Evolutionary conservation across 2,329 filamentous ascomycete species (phyloP).

Genomic region (Calonectria montana): DNA sequence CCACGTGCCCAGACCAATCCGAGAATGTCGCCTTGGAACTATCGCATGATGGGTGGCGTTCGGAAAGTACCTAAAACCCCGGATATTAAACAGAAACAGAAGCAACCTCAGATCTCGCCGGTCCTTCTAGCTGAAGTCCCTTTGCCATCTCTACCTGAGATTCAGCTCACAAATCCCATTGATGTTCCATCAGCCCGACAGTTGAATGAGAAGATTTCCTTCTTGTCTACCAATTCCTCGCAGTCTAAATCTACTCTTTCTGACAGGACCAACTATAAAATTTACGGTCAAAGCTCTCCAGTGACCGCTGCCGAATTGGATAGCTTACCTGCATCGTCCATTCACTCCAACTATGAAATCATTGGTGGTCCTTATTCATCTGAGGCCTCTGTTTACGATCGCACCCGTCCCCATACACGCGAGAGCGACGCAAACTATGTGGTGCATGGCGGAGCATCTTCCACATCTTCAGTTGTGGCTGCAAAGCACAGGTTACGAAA

Average conservation of each 20-base stretch:
- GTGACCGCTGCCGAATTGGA: constrained; percentile 49
- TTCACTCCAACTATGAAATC: constrained; percentile 63
- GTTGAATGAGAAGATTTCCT: constrained; percentile 37
- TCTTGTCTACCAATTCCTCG: constrained; percentile 44
- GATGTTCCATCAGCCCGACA: constrained; percentile 32
- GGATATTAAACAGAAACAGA: constrained; percentile 53
- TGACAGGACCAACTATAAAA: constrained; percentile 66
- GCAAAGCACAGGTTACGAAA: constrained; percentile 47
- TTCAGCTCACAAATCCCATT: constrained; percentile 31
- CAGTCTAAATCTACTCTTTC: constrained; percentile 57
- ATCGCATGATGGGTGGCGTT: constrained; percentile 65
- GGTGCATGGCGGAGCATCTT: constrained; percentile 58
- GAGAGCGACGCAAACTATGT: constrained; percentile 65
- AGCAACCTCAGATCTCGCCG: constrained; percentile 45
- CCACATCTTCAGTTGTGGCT: constrained; percentile 52
- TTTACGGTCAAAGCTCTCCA: constrained; percentile 61
- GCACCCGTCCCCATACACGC: constrained; percentile 47
- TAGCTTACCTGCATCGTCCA: constrained; percentile 55
- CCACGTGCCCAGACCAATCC: constrained; percentile 30
- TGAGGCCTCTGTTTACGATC: constrained; percentile 52
- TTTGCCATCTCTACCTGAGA: constrained; percentile 47
- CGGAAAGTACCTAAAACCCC: constrained; percentile 58
- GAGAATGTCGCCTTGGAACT: constrained; percentile 60
- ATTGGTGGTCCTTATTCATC: constrained; percentile 62
- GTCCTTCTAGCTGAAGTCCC: constrained; percentile 40